Evolutionary conservation across 116 monocot species (phyloP).

Genomic region (Posidonia oceanica): DNA sequence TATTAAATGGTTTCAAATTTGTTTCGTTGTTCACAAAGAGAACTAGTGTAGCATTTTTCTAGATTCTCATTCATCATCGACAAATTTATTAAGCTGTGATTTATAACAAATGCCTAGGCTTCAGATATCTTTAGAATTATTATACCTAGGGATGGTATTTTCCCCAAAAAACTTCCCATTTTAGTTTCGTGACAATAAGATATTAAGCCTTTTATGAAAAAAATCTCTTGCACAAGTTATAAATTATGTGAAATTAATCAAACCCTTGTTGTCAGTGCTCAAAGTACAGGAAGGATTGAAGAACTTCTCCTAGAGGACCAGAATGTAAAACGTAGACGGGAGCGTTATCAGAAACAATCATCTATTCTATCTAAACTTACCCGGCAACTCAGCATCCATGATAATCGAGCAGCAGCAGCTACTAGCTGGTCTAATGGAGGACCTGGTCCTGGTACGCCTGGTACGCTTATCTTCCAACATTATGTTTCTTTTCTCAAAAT

Average conservation of each 20-base stretch:
- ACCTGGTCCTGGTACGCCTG: slow-evolving; percentile 51
- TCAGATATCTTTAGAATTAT: no score
- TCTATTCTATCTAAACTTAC: slow-evolving; percentile 92
- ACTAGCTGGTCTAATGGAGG: slow-evolving; percentile 47
- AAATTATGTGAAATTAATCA: not conserved
- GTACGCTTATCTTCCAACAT: slow-evolving; percentile 18
- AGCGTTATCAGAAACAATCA: slow-evolving; percentile 72
- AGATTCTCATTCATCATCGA: no score
- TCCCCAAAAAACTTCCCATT: no score
- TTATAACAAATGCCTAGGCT: no score
- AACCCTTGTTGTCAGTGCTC: slow-evolving; percentile 33
- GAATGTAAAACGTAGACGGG: slow-evolving; percentile 73
- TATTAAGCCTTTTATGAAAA: no score
- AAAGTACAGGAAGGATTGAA: slow-evolving; percentile 76
- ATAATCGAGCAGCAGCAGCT: slow-evolving; percentile 57
- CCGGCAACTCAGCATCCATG: slow-evolving; percentile 82
- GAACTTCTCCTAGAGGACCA: slow-evolving; percentile 85
- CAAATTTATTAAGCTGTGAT: no score
- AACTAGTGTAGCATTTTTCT: no score
- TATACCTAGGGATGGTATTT: no score
- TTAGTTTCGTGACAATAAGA: no score
- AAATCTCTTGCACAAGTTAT: not conserved
- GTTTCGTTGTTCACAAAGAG: no score
- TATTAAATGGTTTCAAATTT: no score
- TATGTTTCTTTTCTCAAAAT: not conserved